These are phyloP conservation scores for Eimeria sp. DNA, from an alignment of 169 alveolate species.

Conservation along the genomic window DNA sequence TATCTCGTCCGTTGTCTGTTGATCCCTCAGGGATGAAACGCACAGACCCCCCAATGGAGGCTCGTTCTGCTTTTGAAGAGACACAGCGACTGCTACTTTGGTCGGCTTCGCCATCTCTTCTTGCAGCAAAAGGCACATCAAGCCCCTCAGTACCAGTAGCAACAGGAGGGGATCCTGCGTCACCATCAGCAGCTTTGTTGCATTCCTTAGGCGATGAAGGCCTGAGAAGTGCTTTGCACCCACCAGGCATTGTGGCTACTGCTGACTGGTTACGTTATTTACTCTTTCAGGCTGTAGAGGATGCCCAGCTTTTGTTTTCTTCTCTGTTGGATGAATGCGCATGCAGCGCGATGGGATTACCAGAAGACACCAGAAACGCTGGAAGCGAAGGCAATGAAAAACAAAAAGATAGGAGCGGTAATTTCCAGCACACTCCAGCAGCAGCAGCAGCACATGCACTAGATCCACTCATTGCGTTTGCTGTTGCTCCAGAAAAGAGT, in stretches of 20 bases:
- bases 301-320: conserved; percentile 37
- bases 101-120: conserved; percentile 28
- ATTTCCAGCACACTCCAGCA: neutral
- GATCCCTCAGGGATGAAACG: neutral
- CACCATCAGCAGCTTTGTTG: conserved; percentile 25
- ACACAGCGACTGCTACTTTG: conserved; percentile 31
- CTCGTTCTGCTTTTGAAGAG: neutral
- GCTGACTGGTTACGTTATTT: conserved; percentile 20
- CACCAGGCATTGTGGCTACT: neutral
- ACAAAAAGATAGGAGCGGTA: neutral
- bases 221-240: conserved; percentile 29
- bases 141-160: neutral
- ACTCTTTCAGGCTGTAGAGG: conserved; percentile 35
- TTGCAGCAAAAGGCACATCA: neutral
- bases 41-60: neutral
- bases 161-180: neutral
- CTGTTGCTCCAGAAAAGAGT: neutral
- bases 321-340: conserved; percentile 21
- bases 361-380: neutral
- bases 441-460: neutral
- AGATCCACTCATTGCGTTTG: neutral
- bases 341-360: conserved; percentile 15
- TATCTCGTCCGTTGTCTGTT: neutral
- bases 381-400: neutral
- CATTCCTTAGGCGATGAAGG: conserved; percentile 24